Evolutionary conservation across 176 grass and related monocot species (phyloP), one percentile per base, ranked within the genome.

Genomic region (Rhipidocladum racemiflorum): DNA sequence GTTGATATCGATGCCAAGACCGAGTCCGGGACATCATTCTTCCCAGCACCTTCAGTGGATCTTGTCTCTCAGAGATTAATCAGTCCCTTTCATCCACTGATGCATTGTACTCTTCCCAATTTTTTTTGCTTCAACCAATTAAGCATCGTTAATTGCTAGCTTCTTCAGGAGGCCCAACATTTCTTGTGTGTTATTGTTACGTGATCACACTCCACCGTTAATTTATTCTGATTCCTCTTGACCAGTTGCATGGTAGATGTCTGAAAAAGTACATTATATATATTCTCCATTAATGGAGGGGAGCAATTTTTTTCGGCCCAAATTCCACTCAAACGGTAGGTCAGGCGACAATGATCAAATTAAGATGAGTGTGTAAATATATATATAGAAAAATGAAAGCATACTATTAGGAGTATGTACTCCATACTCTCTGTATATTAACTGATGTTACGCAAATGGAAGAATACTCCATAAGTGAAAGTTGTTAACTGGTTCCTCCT

Each of bases 11-110:
- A 79, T 76, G 35, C 15, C 17, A 71, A 62, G 40, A 12, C 12
- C 10, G 42, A 42, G 36, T 40, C 38, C 54, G 12, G 12, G 55
- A 76, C 82, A 67, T 44, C 43, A 74, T 84, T 66, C 18, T 20
- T 75, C 61, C 71, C 69, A 50, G 30, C 83, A 70, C 24, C 75
- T 85, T 72, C 55, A 43, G n/a, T 72, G 55, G 67, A 85, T 85
- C 55, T 79, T 79, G 67, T 72, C 55, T 72, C 65, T 28, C 44
- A 64, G 34, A 67, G 59, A 17, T 72, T 28, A 17, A 62, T 56
- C 68, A 39, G 43, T 79, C 67, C 56, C 34, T 71, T 18, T 64
- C 84, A n/a, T 71, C 9, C 60, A 53, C 18, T 75, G 16, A n/a
- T 75, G 34, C 61, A 74, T 15, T 20, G 30, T 53, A 50, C 5